Evolutionary conservation across 2,329 filamentous ascomycete genomes (phyloP).

Genomic region (Blastomyces emzantsi): DNA sequence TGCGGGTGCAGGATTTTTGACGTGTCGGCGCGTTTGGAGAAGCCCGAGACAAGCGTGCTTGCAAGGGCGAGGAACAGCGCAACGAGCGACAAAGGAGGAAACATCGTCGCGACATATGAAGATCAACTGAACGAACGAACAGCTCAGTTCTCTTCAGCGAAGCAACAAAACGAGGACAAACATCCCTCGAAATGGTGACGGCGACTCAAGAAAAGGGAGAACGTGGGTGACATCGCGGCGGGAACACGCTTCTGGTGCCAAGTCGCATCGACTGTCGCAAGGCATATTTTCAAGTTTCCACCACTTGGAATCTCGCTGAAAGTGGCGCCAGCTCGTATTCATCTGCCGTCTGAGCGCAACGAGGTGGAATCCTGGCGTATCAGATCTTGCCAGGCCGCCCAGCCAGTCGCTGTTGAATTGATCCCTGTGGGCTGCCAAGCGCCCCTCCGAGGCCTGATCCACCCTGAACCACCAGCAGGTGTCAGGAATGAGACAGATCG

Average conservation of each 20-base stretch:
- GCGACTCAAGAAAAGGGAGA: background rate
- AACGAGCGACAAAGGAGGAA: background rate
- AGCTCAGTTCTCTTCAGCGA: background rate
- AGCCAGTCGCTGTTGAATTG: background rate
- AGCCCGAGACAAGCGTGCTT: background rate
- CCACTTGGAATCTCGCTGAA: no score
- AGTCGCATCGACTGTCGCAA: background rate
- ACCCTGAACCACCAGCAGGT: no score
- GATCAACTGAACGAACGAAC: background rate
- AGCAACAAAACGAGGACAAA: background rate
- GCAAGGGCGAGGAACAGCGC: background rate
- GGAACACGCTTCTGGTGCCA: background rate
- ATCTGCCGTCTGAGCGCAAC: background rate
- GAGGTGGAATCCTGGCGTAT: background rate
- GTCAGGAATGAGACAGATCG: background rate
- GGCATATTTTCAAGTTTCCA: no score
- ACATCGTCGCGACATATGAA: background rate
- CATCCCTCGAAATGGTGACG: background rate
- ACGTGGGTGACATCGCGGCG: background rate
- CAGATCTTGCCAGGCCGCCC: background rate
- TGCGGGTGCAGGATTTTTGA: constrained; percentile 9
- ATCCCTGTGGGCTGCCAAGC: background rate
- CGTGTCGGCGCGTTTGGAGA: constrained; percentile 10
- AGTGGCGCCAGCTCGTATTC: background rate
- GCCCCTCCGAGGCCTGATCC: no score